A percentile compares a stretch with the other conserved stretches of the same genome.
Evolutionary conservation across 352 stramenopile genomes (phyloP).

Genomic region (Phytophthora tentaculata): DNA sequence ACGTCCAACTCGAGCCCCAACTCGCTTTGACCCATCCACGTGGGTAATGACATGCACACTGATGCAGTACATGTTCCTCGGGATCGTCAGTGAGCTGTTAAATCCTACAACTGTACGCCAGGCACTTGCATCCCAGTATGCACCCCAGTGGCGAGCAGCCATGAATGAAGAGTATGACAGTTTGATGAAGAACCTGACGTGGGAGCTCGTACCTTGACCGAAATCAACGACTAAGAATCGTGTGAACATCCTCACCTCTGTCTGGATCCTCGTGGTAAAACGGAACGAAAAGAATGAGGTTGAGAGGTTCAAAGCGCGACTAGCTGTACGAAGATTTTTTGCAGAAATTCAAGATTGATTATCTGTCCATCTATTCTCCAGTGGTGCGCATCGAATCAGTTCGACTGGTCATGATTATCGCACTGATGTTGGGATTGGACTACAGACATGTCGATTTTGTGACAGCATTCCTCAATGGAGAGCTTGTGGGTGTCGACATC

Average conservation of each 20-base stretch:
- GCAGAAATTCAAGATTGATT: slow-evolving; percentile 6
- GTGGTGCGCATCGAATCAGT: slow-evolving; percentile 9
- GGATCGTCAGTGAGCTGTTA: background rate
- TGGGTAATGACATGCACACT: too few relatives aligned
- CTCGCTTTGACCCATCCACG: too few relatives aligned
- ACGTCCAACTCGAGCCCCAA: too few relatives aligned
- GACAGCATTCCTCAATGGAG: slow-evolving; percentile 11
- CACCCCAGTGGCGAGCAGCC: background rate
- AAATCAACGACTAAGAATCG: background rate
- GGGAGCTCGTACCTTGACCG: background rate
- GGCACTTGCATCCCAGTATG: background rate
- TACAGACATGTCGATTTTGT: slow-evolving; percentile 7
- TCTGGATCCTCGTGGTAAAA: background rate
- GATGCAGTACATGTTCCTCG: background rate
- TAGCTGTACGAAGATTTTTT: slow-evolving; percentile 1
- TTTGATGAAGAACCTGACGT: slow-evolving; percentile 1
- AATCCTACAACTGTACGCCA: background rate
- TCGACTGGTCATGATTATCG: slow-evolving; percentile 6
- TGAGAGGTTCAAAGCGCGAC: slow-evolving; percentile 8
- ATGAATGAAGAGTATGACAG: background rate
- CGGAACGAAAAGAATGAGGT: slow-evolving; percentile 4
- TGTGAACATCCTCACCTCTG: background rate
- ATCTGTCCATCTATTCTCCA: slow-evolving; percentile 4
- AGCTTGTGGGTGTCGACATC: slow-evolving; percentile 3
- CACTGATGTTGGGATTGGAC: slow-evolving; percentile 1